phyloP scores from a whole-genome alignment of 176 grass and related monocot species.

The Saccharum spontaneum region DNA sequence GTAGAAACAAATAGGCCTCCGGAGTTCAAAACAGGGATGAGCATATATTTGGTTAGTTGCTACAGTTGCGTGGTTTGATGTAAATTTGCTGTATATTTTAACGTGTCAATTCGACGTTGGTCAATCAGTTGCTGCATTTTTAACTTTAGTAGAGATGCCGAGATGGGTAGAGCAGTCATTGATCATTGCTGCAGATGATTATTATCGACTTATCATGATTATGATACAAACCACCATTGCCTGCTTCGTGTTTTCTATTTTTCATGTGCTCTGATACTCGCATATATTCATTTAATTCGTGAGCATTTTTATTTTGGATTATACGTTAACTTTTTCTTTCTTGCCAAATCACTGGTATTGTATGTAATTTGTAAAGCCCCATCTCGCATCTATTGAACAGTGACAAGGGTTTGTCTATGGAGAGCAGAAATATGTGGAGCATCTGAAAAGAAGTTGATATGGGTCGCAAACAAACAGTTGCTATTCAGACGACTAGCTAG shows the following conservation, averaged over 20 bases:
- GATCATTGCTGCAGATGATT: constrained; percentile 30
- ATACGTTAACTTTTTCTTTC: neutral
- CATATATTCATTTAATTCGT: neutral
- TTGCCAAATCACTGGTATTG: neutral
- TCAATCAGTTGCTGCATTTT: constrained; percentile 8
- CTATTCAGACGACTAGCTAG: neutral
- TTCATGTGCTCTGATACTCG: neutral
- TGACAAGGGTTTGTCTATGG: neutral
- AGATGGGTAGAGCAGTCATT: constrained; percentile 23
- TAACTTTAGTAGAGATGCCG: constrained; percentile 20
- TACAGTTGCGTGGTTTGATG: constrained; percentile 32
- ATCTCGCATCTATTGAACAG: neutral
- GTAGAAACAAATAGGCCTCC: constrained; percentile 68
- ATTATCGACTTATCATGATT: neutral
- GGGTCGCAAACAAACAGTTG: neutral
- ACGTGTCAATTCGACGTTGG: constrained; percentile 9
- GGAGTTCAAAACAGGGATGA: neutral
- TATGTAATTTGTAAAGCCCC: neutral
- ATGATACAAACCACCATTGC: neutral
- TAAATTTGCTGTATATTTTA: constrained; percentile 64
- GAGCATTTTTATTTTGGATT: neutral
- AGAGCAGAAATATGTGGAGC: neutral
- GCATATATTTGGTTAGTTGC: constrained; percentile 10
- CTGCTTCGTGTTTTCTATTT: neutral
- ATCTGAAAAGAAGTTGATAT: neutral